Conservation (phyloP, 495 filamentous ascomycete genomes). For the Daldinia decipiens region DNA sequence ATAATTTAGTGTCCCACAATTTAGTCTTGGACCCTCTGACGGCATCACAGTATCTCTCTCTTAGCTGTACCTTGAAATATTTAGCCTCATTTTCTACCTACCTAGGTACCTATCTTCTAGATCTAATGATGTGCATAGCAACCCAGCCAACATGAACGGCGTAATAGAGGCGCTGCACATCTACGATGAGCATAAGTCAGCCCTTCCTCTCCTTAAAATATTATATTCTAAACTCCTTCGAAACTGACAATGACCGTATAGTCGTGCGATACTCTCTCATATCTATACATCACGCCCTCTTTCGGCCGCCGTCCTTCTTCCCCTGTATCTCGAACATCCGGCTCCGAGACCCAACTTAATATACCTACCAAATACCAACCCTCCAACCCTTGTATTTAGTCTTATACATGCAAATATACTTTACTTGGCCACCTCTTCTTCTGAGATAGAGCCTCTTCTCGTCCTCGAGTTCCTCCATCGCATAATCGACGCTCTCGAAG, state of each 20-base stretch:
- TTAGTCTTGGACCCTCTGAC: constrained; percentile 21
- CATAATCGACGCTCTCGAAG: constrained; percentile 91
- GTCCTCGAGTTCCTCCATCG: constrained; percentile 95
- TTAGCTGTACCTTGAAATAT: constrained; percentile 9
- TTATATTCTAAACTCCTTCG: background rate
- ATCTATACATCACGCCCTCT: constrained; percentile 77
- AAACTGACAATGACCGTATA: constrained; percentile 20
- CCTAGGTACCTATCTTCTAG: background rate
- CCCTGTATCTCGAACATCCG: constrained; percentile 87
- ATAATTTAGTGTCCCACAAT: constrained; percentile 15
- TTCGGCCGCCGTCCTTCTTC: constrained; percentile 76
- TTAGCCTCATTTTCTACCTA: no score
- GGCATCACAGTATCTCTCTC: constrained; percentile 10
- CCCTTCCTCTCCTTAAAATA: background rate
- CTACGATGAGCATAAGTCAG: constrained; percentile 90
- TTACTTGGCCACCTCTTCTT: constrained; percentile 82
- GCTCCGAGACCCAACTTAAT: constrained; percentile 85
- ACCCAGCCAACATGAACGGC: constrained; percentile 70
- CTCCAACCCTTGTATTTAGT: constrained; percentile 90
- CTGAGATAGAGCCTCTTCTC: constrained; percentile 92
- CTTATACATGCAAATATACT: constrained; percentile 86
- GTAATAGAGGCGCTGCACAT: constrained; percentile 96
- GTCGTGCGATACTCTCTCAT: constrained; percentile 63
- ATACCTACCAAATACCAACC: constrained; percentile 80
- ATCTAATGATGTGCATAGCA: constrained; percentile 38